Base-by-base conservation (phyloP, 108 stramenopile species). In the Heterococcus sp. region DNA sequence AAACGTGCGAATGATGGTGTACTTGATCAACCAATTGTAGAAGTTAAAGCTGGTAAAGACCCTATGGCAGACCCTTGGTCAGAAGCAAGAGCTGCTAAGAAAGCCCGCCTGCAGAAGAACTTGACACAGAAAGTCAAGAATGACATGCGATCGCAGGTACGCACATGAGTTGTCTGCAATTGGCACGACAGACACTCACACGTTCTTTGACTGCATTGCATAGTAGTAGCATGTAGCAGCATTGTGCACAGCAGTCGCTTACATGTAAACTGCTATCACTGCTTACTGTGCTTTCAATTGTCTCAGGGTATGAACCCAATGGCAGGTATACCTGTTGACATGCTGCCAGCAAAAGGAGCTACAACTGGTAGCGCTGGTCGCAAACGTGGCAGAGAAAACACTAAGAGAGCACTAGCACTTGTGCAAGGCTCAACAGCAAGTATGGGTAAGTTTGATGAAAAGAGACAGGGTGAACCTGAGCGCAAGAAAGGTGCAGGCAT, bases 21-120 rank as follows among this genome's bases (percentile, higher is more conserved):
- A n/a, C 39, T 82, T 34, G 88, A 89, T 72, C 37, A 40, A 69
- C 58, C 88, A 33, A 87, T 87, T 38, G 83, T 90, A 11, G 88
- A 88, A 69, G 76, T 89, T 35, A 88, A 87, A 65, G 11, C 73
- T 38, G 74, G 72, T 29, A 75, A 87, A 29, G 86, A 88, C 63
- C 38, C 34, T 14, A 14, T 38, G 34, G 64, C 27, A 1, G 88
- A 90, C 38, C 89, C 89, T 27, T 89, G 85, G 72, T 32, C 85
- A 32, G 83, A 88, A 84, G 73, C 40, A 0, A 27, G 86, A 14
- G 40, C 32, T 3, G 77, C 71, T 38, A 90, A 90, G 85, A 87
- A 89, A 82, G 79, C 76, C 3, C 78, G 88, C 40, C 89, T 90
- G 31, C 79, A 66, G 8, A 89, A 90, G 78, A 90, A 90, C 76